phyloP scores from a whole-genome alignment of 2,329 filamentous ascomycete species.

The Aspergillus sclerotialis region DNA sequence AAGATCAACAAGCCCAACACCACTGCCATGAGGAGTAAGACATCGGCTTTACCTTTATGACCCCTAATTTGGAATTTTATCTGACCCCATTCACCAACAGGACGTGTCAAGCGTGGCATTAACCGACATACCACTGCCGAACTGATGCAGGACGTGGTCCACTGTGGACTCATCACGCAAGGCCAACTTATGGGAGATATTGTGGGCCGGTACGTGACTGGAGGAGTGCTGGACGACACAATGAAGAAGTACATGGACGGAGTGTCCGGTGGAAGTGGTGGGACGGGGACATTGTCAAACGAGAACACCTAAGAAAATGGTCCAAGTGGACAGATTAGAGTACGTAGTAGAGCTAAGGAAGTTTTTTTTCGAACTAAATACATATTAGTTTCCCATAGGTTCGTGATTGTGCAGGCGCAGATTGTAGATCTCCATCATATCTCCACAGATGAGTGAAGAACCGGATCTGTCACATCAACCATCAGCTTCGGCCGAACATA shows the following conservation, averaged over 20 bases:
- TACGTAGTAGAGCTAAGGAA: no score
- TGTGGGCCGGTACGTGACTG: slow-evolving; percentile 2
- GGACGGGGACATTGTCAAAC: slow-evolving; percentile 4
- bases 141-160: slow-evolving; percentile 5
- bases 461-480: no score
- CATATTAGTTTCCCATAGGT: no score
- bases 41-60: neutral
- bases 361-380: no score
- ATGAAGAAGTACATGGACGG: slow-evolving; percentile 5
- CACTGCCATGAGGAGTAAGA: slow-evolving; percentile 3
- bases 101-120: slow-evolving; percentile 5
- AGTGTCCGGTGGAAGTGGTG: slow-evolving; percentile 2
- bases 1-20: slow-evolving; percentile 6
- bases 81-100: no score
- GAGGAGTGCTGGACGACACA: slow-evolving; percentile 4
- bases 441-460: no score
- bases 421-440: no score
- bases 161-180: slow-evolving; percentile 7
- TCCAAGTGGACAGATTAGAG: no score
- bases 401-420: no score
- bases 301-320: slow-evolving; percentile 5
- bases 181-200: slow-evolving; percentile 5
- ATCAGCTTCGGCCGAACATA: no score
- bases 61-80: no score
- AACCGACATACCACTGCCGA: slow-evolving; percentile 5